These are phyloP conservation scores for Candida easanensis DNA, from an alignment of 805 yeast species.

Conservation along the genomic window DNA sequence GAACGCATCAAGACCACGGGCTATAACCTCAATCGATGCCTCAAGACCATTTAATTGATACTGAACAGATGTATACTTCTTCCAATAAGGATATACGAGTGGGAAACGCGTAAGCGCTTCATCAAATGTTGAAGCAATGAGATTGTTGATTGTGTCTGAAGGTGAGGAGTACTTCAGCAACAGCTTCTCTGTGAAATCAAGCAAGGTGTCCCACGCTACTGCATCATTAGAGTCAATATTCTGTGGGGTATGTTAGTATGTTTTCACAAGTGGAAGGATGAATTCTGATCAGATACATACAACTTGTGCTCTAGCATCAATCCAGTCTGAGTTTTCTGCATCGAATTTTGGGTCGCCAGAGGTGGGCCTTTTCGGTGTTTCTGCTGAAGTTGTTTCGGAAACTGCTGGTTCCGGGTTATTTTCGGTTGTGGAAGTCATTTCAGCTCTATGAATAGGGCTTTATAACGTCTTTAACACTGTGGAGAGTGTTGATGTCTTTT, in stretches of 20 bases:
- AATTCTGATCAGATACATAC: constrained; percentile 5
- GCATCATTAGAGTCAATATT: constrained; percentile 29
- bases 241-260: constrained; percentile 9
- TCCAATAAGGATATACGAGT: constrained; percentile 60
- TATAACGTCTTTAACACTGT: no score
- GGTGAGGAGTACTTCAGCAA: constrained; percentile 34
- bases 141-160: constrained; percentile 27
- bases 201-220: constrained; percentile 38
- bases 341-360: constrained; percentile 17
- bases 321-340: constrained; percentile 26
- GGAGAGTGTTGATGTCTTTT: no score
- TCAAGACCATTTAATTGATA: constrained; percentile 55
- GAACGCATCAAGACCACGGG: constrained; percentile 43
- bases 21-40: constrained; percentile 44
- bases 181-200: constrained; percentile 32
- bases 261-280: neutral
- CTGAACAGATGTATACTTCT: constrained; percentile 51
- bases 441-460: no score
- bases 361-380: neutral
- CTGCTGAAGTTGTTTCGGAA: no score
- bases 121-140: constrained; percentile 35
- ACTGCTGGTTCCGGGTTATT: neutral
- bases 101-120: constrained; percentile 55
- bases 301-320: constrained; percentile 22
- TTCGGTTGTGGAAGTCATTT: no score